A percentile compares a stretch with the other conserved stretches of the same genome.
Conservation (phyloP, 2,329 filamentous ascomycete species). For the Setomelanomma holmii region DNA sequence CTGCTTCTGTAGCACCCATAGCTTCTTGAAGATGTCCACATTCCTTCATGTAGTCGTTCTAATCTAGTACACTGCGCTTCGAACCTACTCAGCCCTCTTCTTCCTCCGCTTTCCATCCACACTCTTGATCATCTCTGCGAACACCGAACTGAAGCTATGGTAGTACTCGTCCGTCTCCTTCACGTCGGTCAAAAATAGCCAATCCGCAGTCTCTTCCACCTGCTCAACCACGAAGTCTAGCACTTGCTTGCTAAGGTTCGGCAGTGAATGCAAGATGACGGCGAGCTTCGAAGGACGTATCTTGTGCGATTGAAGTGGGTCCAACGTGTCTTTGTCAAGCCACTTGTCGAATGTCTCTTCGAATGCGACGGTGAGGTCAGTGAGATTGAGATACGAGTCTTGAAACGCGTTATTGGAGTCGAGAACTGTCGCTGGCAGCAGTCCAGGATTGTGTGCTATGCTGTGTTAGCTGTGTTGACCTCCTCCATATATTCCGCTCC, state of each 20-base stretch:
- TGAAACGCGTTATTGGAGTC: slow-evolving; percentile 19
- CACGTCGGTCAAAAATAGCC: slow-evolving; percentile 37
- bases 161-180: slow-evolving; percentile 34
- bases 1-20: no score
- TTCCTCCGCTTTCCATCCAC: slow-evolving; percentile 19
- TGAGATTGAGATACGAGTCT: slow-evolving; percentile 38
- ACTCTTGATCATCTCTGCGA: slow-evolving; percentile 26
- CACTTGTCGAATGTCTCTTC: slow-evolving; percentile 42
- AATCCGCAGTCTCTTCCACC: slow-evolving; percentile 37
- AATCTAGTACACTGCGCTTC: not conserved
- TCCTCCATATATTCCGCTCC: no score
- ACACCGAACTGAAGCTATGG: slow-evolving; percentile 35
- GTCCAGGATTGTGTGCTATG: slow-evolving; percentile 40
- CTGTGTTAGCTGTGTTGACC: not conserved
- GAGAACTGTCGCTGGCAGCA: slow-evolving; percentile 23
- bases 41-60: not conserved
- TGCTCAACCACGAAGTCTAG: slow-evolving; percentile 39
- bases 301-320: slow-evolving; percentile 25
- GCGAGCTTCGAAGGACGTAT: slow-evolving; percentile 31
- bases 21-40: not conserved
- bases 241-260: slow-evolving; percentile 28
- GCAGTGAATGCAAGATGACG: slow-evolving; percentile 37
- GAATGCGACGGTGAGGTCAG: slow-evolving; percentile 42
- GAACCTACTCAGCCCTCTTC: not conserved
- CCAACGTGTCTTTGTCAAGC: slow-evolving; percentile 28